Conservation (phyloP, 441 rosid species). For the Flueggea neowawraea region DNA sequence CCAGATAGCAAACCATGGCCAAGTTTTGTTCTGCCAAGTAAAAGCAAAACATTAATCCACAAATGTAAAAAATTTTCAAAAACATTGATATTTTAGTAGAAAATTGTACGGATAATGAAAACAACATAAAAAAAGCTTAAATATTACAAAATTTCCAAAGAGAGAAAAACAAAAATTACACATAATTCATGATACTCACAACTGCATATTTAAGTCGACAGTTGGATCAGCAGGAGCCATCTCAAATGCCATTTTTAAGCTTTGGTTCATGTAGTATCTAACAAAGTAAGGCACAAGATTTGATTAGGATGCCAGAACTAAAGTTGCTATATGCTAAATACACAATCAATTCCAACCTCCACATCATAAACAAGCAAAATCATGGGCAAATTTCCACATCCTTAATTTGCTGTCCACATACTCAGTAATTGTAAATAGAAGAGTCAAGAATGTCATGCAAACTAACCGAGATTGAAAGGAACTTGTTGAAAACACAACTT, state of each 20-base stretch:
- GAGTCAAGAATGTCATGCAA: background rate
- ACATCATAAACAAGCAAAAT: too few species aligned
- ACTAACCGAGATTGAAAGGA: slow-evolving; percentile 52
- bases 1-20: slow-evolving; percentile 97
- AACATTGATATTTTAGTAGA: slow-evolving; percentile 3
- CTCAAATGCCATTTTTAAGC: slow-evolving; percentile 73
- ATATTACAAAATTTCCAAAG: background rate
- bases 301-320: slow-evolving; percentile 8
- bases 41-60: background rate
- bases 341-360: too few species aligned
- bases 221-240: slow-evolving; percentile 98
- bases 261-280: slow-evolving; percentile 67
- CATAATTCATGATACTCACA: slow-evolving; percentile 53
- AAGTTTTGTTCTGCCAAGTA: slow-evolving; percentile 77
- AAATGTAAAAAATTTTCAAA: background rate
- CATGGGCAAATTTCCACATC: background rate
- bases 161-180: background rate
- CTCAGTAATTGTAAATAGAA: background rate
- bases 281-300: slow-evolving; percentile 7
- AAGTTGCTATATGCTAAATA: background rate
- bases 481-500: slow-evolving; percentile 77
- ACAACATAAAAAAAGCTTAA: slow-evolving; percentile 7
- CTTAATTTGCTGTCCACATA: background rate
- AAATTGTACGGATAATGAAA: slow-evolving; percentile 2
- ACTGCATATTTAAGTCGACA: slow-evolving; percentile 88